Evolutionary conservation across 2,329 filamentous ascomycete genomes (phyloP), one percentile per base, ranked within the genome.

Genomic region (Pseudogymnoascus sp.): DNA sequence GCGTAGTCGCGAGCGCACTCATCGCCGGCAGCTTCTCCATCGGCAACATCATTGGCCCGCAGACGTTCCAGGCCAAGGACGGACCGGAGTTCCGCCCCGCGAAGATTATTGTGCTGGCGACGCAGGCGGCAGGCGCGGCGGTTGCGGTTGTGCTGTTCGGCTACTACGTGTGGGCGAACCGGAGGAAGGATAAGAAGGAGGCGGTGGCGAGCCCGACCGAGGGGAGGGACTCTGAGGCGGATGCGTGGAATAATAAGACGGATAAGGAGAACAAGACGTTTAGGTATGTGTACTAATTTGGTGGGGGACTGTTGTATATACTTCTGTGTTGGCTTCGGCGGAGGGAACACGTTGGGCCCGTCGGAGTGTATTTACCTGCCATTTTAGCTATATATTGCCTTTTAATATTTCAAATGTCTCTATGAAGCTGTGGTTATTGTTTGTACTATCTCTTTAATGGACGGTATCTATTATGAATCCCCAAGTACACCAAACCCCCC

Each of bases 221-320:
- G 28, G 67, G 68, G 19, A 30, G 38, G 19, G 19, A 36, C 7
- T 69, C 75, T 62, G 72, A 68, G 16, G 77, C 81, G 66, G 75
- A 79, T 63, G 73, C 74, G 4, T 84, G 75, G 78, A 73, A 73
- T 38, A 76, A 78, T 23, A 71, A 82, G 74, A 86, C 83, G 5
- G 84, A 86, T 64, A 77, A 72, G 68, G 79, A 86, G 72, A 85
- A 86, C 67, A 78, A 77, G 67, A 77, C 75, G 19, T 85, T 86
- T 69, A 76, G 81, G 58, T 85, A 86, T 67, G 74, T 74, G 0
- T 78, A 78, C 52, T 79, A 72, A 63, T 58, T 36, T 22, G 12
- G 7, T 28, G 19, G 30, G 28, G n/a, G 14, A 23, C n/a, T 6
- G 3, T 8, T 42, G 25, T 55, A 22, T 55, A 55, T 55, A 35